Evolutionary conservation across 2,329 filamentous ascomycete genomes (phyloP), one percentile per base, ranked within the genome.

Genomic region (Calycina herbarum): DNA sequence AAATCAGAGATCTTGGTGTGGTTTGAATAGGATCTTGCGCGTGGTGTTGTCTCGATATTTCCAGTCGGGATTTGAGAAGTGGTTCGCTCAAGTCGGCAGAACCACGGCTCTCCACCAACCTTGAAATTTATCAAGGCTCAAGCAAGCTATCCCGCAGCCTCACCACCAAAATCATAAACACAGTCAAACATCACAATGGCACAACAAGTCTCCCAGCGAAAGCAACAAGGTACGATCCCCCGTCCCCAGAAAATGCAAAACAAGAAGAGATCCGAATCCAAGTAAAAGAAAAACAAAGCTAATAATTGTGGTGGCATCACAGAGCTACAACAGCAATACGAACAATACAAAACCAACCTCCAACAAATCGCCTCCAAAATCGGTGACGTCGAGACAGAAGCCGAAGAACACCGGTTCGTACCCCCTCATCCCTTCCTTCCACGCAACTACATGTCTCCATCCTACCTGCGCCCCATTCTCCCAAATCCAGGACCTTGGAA

Each of bases 301-400:
- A 24, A 51, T 10, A 24, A 51, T 24, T 24, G 20, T 6, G n/a
- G 20, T n/a, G n/a, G 20, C n/a, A n/a, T 24, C 20, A 11, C 73
- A 95, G 92, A 95, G 77, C 86, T 95, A 71, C 92, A 95, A 79
- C 81, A 84, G 60, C 90, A 92, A 73, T 95, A 95, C 78, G 86
- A 86, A 71, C 92, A 88, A 79, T 94, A 87, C 80, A 91, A 90
- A 77, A 89, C 86, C 72, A 88, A 84, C 3, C 86, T 99, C 66
- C 94, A 98, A 79, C 92, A 95, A 76, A 88, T 99, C 74, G 95
- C 95, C 35, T 90, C 93, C 76, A 98, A 97, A 79, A 97, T 99
- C 73, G 95, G 95, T 51, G 94, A 98, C 76, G 94, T 99, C 64
- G 95, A 99, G 81, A 93, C 97, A 78, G 95, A 98, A 78, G 89